Conservation (phyloP, 2,329 filamentous ascomycete genomes). For the Xylogone sp. region DNA sequence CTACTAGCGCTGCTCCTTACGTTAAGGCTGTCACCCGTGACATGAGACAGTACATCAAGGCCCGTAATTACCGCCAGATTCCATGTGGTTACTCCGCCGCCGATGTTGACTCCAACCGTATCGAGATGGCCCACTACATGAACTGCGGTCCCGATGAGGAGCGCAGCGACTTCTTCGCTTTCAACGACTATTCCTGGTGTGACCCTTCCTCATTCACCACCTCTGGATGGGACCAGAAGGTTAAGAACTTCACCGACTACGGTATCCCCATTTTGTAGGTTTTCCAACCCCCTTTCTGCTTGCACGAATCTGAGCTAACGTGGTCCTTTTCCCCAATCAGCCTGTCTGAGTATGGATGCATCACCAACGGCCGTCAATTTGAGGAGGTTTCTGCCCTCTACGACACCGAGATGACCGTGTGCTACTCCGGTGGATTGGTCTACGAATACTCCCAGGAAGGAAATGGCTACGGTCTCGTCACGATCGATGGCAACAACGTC, state of each 20-base stretch:
- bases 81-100: conserved; percentile 60
- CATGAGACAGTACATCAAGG: conserved; percentile 49
- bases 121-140: conserved; percentile 68
- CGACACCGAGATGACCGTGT: conserved; percentile 73
- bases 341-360: conserved; percentile 91
- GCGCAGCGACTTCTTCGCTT: conserved; percentile 63
- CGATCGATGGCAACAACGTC: conserved; percentile 30
- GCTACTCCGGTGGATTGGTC: conserved; percentile 94
- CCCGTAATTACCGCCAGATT: conserved; percentile 43
- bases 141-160: conserved; percentile 67
- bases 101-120: conserved; percentile 65
- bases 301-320: background rate
- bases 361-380: conserved; percentile 75
- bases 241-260: conserved; percentile 63
- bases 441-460: conserved; percentile 89
- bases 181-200: conserved; percentile 67
- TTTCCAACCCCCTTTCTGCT: conserved; percentile 39
- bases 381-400: conserved; percentile 78
- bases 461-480: conserved; percentile 63
- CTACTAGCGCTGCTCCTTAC: conserved; percentile 48
- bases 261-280: conserved; percentile 54
- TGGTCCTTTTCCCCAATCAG: conserved; percentile 30
- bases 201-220: conserved; percentile 53
- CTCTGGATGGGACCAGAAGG: conserved; percentile 68
- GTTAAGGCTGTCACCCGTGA: conserved; percentile 57